phyloP scores from a whole-genome alignment of 2,329 filamentous ascomycete species.

The Proliferodiscus dingleyae region DNA sequence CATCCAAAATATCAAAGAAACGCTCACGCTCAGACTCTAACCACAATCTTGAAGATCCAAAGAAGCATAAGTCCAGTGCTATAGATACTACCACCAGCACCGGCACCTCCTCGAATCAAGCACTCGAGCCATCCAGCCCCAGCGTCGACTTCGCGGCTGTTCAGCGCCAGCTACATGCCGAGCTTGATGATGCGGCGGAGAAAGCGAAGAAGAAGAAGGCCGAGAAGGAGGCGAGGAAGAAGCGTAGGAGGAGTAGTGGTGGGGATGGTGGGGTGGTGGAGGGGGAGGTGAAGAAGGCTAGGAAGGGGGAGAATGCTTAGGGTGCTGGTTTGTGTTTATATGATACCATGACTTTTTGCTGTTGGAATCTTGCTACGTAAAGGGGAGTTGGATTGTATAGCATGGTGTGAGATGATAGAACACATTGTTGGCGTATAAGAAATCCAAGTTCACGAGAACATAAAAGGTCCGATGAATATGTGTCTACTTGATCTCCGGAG shows the following conservation, averaged over 20 bases:
- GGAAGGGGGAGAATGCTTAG: conserved; percentile 11
- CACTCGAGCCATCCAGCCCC: background rate
- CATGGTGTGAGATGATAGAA: too few species aligned
- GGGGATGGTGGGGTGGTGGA: conserved; percentile 14
- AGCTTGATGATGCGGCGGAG: conserved; percentile 18
- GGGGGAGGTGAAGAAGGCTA: conserved; percentile 14
- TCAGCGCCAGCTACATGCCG: conserved; percentile 20
- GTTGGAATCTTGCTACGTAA: too few species aligned
- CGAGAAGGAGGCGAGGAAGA: conserved; percentile 4
- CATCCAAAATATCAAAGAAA: conserved; percentile 42
- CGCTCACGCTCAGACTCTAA: background rate
- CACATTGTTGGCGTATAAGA: too few species aligned
- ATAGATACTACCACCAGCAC: background rate
- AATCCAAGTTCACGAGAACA: too few species aligned
- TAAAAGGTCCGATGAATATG: too few species aligned
- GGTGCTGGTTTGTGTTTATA: too few species aligned
- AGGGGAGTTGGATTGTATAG: too few species aligned
- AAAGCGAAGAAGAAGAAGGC: too few species aligned
- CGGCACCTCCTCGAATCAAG: background rate
- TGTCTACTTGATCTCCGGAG: too few species aligned
- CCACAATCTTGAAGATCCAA: background rate
- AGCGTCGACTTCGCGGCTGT: conserved; percentile 20
- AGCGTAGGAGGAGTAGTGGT: conserved; percentile 15
- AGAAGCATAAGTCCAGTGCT: background rate
- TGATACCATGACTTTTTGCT: conserved; percentile 8